These are phyloP conservation scores for Pelargonium fulgidum DNA, from an alignment of 441 rosid species.

Conservation along the genomic window DNA sequence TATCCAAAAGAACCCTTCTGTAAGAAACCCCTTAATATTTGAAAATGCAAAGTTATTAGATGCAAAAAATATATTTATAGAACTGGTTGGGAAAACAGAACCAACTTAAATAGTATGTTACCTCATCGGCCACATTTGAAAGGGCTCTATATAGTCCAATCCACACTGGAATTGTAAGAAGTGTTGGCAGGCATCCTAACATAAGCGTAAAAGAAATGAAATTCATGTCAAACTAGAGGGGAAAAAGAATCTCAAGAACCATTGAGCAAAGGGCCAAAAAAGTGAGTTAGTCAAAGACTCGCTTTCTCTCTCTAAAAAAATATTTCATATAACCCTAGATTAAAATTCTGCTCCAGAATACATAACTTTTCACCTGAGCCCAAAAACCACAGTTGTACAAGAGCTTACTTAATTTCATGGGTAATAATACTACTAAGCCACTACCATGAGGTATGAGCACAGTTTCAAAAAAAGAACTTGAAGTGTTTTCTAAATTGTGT, in stretches of 20 bases:
- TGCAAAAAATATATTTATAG: neutral
- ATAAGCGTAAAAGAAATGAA: neutral
- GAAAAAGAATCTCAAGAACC: neutral
- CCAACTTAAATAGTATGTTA: neutral
- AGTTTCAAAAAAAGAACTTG: too few species aligned
- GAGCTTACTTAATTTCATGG: too few species aligned
- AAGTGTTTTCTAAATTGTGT: too few species aligned
- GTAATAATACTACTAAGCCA: too few species aligned
- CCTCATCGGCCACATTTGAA: neutral
- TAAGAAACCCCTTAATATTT: slow-evolving; percentile 67
- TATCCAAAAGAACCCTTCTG: slow-evolving; percentile 98
- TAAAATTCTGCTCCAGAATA: too few species aligned
- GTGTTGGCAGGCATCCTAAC: neutral
- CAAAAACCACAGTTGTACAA: too few species aligned
- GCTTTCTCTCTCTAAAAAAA: too few species aligned
- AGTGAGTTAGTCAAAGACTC: too few species aligned
- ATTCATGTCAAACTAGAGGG: too few species aligned
- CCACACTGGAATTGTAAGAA: neutral
- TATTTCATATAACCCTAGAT: too few species aligned
- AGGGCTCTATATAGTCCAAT: neutral
- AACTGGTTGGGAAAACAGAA: neutral
- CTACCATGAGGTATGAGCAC: too few species aligned
- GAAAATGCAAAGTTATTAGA: neutral
- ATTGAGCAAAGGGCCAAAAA: neutral
- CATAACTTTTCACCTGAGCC: too few species aligned